Evolutionary conservation across 257 asterid genomes (phyloP).

Genomic region (Plantago elongata): DNA sequence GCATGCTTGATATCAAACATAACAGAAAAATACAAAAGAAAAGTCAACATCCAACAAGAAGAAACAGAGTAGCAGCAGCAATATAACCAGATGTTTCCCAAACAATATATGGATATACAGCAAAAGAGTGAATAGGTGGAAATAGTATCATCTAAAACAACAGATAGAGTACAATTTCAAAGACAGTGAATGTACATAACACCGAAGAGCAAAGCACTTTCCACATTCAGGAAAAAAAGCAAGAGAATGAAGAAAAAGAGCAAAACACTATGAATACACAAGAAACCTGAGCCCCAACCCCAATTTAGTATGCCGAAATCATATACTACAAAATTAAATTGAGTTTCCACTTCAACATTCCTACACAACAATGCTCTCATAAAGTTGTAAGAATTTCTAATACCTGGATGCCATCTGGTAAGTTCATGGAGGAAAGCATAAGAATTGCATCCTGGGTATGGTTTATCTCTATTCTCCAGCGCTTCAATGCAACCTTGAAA

Average conservation of each 20-base stretch:
- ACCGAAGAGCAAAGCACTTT: too few relatives aligned
- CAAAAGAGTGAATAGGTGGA: too few relatives aligned
- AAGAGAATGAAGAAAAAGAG: too few relatives aligned
- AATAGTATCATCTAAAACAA: too few relatives aligned
- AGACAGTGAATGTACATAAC: too few relatives aligned
- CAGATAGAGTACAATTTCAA: too few relatives aligned
- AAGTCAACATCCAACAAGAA: not conserved
- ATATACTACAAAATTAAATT: too few relatives aligned
- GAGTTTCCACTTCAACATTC: too few relatives aligned
- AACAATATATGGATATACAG: not conserved
- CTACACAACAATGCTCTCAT: not conserved
- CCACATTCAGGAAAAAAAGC: too few relatives aligned
- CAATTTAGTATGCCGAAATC: not conserved
- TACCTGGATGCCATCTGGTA: conserved; percentile 98
- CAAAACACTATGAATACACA: too few relatives aligned
- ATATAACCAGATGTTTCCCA: too few relatives aligned
- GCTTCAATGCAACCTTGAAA: conserved; percentile 81
- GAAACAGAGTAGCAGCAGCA: not conserved
- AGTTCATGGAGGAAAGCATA: conserved; percentile 94
- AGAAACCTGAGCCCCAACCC: not conserved
- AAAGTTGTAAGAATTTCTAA: conserved; percentile 7
- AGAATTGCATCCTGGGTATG: conserved; percentile 86
- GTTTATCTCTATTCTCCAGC: conserved; percentile 93
- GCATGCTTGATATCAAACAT: conserved; percentile 2
- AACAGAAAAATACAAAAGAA: not conserved